Conservation (phyloP, 257 asterid genomes). For the Petunia secreta region DNA sequence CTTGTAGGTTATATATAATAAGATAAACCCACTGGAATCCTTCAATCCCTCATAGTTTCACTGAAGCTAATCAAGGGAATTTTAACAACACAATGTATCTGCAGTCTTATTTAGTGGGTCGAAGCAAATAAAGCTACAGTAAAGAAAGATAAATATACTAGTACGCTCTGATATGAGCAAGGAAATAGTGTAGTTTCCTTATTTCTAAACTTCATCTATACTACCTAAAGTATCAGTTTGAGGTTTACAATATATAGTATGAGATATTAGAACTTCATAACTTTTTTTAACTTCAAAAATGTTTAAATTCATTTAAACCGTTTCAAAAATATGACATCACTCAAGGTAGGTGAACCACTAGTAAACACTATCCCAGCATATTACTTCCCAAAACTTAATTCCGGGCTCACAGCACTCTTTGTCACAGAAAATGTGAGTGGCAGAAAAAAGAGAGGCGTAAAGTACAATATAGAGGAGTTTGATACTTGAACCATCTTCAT, state of each 20-base stretch:
- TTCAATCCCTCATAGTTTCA: not conserved
- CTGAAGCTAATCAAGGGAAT: not conserved
- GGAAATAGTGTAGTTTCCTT: not conserved
- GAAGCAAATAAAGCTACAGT: not conserved
- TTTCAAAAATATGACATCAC: not conserved
- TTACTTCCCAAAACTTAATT: too few relatives aligned
- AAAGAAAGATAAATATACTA: conserved; percentile 17
- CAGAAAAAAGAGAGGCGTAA: too few relatives aligned
- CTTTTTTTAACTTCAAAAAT: not conserved
- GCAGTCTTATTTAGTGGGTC: not conserved
- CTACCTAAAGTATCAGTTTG: conserved; percentile 4
- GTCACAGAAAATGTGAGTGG: too few relatives aligned
- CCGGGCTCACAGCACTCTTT: too few relatives aligned
- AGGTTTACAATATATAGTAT: conserved; percentile 12
- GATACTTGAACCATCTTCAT: too few relatives aligned
- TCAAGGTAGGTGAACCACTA: not conserved
- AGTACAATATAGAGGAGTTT: too few relatives aligned
- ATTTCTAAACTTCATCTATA: not conserved
- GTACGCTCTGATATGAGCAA: not conserved
- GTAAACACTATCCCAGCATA: too few relatives aligned
- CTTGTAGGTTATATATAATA: not conserved
- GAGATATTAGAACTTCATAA: not conserved
- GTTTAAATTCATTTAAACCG: not conserved
- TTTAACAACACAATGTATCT: conserved; percentile 12
- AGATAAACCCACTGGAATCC: not conserved